Conservation (phyloP, 331 rosid species). For the Quercus lobata region DNA sequence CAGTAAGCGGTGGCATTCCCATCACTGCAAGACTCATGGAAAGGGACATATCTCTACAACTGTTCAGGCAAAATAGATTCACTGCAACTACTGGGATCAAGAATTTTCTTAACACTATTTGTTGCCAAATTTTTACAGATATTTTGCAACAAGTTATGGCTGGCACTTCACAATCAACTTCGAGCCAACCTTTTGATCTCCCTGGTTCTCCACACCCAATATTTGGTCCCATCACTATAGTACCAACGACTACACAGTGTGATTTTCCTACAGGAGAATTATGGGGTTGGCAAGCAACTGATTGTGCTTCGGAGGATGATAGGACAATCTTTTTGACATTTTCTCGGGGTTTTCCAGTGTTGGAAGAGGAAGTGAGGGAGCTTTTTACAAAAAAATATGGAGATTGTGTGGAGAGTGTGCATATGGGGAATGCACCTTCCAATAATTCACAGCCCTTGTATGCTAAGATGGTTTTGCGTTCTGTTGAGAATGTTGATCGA, state of each 20-base stretch:
- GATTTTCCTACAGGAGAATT: constrained; percentile 15
- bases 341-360: constrained; percentile 58
- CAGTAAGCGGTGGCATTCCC: background rate
- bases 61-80: constrained; percentile 29
- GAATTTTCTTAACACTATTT: constrained; percentile 28
- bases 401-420: constrained; percentile 32
- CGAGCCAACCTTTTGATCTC: constrained; percentile 9
- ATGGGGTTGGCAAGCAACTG: constrained; percentile 23
- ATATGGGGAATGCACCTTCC: constrained; percentile 31
- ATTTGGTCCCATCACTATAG: constrained; percentile 39
- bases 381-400: constrained; percentile 26
- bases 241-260: constrained; percentile 8
- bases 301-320: constrained; percentile 29
- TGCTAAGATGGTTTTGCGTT: constrained; percentile 46
- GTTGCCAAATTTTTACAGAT: constrained; percentile 49
- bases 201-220: constrained; percentile 56
- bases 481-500: constrained; percentile 31
- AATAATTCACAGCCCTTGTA: constrained; percentile 38
- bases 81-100: constrained; percentile 39
- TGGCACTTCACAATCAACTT: background rate
- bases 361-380: constrained; percentile 33
- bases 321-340: constrained; percentile 67
- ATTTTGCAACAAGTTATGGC: constrained; percentile 32
- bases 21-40: constrained; percentile 28
- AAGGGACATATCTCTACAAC: constrained; percentile 25